Evolutionary conservation across 768 basidiomycete genomes (phyloP).

Genomic region (Pleurotus tuoliensis): DNA sequence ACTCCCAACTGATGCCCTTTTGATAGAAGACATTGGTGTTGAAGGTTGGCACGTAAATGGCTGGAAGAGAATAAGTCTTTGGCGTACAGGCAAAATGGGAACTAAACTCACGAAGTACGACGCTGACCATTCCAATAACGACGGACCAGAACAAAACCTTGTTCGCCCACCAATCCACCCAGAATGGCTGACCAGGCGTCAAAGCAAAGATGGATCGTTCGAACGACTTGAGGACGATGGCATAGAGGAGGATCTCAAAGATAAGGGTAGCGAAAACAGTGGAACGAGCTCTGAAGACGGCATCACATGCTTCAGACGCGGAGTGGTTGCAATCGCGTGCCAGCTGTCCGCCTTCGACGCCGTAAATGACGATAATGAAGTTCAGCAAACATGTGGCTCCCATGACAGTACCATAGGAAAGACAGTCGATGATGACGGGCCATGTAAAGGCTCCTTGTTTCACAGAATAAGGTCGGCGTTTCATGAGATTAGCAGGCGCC

Average conservation of each 20-base stretch:
- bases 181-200: conserved; percentile 29
- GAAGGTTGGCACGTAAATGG: conserved; percentile 34
- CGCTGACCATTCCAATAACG: conserved; percentile 30
- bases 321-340: conserved; percentile 28
- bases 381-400: conserved; percentile 27
- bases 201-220: conserved; percentile 34
- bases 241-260: conserved; percentile 33
- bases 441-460: conserved; percentile 35
- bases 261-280: conserved; percentile 35
- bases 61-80: conserved; percentile 12
- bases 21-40: conserved; percentile 36
- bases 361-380: conserved; percentile 35
- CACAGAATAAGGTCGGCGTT: conserved; percentile 34
- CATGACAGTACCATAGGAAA: conserved; percentile 34
- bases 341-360: conserved; percentile 26
- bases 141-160: conserved; percentile 31
- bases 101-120: conserved; percentile 29
- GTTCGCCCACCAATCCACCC: conserved; percentile 31
- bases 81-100: neutral
- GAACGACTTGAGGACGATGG: conserved; percentile 34
- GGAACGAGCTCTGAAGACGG: conserved; percentile 32
- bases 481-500: conserved; percentile 48
- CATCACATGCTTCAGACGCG: conserved; percentile 19
- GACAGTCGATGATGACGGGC: conserved; percentile 32
- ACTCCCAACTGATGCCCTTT: conserved; percentile 33